These are phyloP conservation scores for Curvularia sp. DNA, from an alignment of 2,329 filamentous ascomycete species.

Conservation along the genomic window DNA sequence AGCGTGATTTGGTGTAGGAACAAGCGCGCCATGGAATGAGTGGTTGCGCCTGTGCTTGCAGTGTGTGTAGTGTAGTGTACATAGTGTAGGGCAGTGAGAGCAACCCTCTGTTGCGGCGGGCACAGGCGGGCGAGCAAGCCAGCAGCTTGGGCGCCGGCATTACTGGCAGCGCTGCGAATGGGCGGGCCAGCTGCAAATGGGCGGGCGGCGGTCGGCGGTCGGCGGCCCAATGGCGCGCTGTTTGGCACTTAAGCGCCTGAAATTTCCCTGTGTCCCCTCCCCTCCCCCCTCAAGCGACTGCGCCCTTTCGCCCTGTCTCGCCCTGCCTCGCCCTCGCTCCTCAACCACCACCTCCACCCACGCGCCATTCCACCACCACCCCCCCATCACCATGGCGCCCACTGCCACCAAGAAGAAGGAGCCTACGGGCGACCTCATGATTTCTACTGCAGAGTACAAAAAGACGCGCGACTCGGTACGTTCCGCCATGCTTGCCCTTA, in stretches of 20 bases:
- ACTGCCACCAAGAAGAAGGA: slow-evolving; percentile 40
- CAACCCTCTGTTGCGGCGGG: too few relatives aligned
- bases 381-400: slow-evolving; percentile 35
- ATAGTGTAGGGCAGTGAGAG: too few relatives aligned
- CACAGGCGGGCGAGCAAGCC: too few relatives aligned
- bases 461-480: slow-evolving; percentile 83
- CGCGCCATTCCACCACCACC: slow-evolving; percentile 13
- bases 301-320: slow-evolving; percentile 9
- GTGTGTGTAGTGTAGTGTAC: too few relatives aligned
- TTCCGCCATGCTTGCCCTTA: slow-evolving; percentile 20
- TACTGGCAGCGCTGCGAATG: slow-evolving; percentile 1
- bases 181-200: background rate
- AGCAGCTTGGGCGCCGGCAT: background rate
- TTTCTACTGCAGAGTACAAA: slow-evolving; percentile 78
- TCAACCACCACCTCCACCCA: slow-evolving; percentile 4
- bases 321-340: slow-evolving; percentile 12
- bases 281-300: slow-evolving; percentile 2
- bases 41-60: too few relatives aligned
- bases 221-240: too few relatives aligned
- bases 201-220: too few relatives aligned
- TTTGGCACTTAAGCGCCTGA: slow-evolving; percentile 24
- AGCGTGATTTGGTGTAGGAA: background rate
- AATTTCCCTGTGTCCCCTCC: slow-evolving; percentile 1
- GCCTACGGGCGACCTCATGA: slow-evolving; percentile 46
- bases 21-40: too few relatives aligned